Evolutionary conservation across 345 rosid species (phyloP).

Genomic region (Erucastrum elatum): DNA sequence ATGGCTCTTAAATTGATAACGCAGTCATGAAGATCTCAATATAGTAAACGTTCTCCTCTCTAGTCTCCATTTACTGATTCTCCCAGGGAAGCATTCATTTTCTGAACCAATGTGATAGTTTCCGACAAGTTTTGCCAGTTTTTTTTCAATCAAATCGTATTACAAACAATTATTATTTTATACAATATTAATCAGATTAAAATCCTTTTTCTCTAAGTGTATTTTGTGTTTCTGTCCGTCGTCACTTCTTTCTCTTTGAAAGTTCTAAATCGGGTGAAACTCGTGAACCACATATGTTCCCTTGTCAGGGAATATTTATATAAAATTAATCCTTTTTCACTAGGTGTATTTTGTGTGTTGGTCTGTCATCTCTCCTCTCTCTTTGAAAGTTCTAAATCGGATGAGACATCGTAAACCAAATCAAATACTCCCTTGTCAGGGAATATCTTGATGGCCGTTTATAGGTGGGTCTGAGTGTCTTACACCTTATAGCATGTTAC

Average conservation of each 20-base stretch:
- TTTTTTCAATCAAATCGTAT: slow-evolving; percentile 83
- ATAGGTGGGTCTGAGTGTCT: neutral
- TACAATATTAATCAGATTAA: neutral
- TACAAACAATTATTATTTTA: slow-evolving; percentile 4
- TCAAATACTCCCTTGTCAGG: neutral
- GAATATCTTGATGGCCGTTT: neutral
- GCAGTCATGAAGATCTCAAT: slow-evolving; percentile 17
- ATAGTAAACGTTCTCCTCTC: too few relatives aligned
- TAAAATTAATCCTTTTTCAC: too few relatives aligned
- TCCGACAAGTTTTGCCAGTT: slow-evolving; percentile 64
- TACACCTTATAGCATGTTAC: too few relatives aligned
- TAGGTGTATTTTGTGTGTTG: neutral
- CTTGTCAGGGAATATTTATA: too few relatives aligned
- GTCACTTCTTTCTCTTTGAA: too few relatives aligned
- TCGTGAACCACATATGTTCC: too few relatives aligned
- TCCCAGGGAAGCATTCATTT: slow-evolving; percentile 64
- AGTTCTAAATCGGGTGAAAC: too few relatives aligned
- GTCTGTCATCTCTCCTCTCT: neutral
- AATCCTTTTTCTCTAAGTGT: too few relatives aligned
- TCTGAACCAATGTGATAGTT: slow-evolving; percentile 55
- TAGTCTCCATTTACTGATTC: too few relatives aligned
- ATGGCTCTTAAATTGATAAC: slow-evolving; percentile 71
- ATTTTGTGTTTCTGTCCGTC: too few relatives aligned
- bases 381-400: neutral
- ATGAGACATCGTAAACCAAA: neutral